Base-by-base conservation (phyloP, 2,329 filamentous ascomycete species). In the Trichoderma sp. region DNA sequence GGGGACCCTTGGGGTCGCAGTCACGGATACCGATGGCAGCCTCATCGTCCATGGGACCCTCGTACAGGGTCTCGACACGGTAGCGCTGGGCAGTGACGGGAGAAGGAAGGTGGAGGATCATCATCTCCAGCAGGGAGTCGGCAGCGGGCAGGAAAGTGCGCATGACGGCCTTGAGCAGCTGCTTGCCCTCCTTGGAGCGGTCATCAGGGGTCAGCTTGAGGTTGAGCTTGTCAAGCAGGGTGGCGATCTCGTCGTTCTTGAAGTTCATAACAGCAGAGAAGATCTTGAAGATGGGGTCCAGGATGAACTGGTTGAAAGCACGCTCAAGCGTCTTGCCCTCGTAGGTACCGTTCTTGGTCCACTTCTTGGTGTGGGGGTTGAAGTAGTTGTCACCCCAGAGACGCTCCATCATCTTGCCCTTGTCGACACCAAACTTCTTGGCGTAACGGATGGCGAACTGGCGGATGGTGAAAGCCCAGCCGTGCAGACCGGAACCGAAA, bases 401-500 rank as follows among this genome's bases (percentile, higher is more conserved):
- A 91, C 96, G 94, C 88, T 97, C 93, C 92, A 98, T 97, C 96
- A 99, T 97, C 93, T 98, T 98, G 87, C 91, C 92, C 85, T 94
- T 94, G 91, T 99, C 95, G 78, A 99, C 96, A 92, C 96, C 96
- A 80, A 99, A 99, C 87, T 99, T 99, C 94, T 98, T 98, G 85
- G 95, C 92, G 84, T 99, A 99, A 79, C 91, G 90, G 81, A 89
- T 84, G 77, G 96, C 96, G 85, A 99, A 99, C 85, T 99, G 96
- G 81, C 96, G 93, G 87, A 98, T 86, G 79, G 96, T 99, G 91
- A 99, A 99, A 80, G 94, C 95, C 96, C 96, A 99, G 84, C 96
- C 96, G 88, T 99, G 96, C 74, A 98, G 94, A 92, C 95, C 96
- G 84, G 96, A 98, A 86, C 94, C 96, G 88, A 99, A 99, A 79